These are phyloP conservation scores for Chlamydomonas applanata DNA, from an alignment of 139 green algal genomes.

Conservation along the genomic window DNA sequence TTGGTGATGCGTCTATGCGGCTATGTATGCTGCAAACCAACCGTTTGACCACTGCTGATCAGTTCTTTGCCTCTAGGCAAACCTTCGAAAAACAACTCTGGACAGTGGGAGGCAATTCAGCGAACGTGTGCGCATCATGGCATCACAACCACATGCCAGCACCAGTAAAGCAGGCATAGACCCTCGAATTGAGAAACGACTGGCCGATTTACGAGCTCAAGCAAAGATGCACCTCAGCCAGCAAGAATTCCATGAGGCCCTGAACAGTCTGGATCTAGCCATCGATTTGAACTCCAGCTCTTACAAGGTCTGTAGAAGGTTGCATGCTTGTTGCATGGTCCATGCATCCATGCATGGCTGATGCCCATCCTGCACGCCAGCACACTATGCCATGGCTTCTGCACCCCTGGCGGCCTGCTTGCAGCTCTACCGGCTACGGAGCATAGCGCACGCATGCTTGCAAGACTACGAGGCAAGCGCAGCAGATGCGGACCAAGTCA, in stretches of 20 bases:
- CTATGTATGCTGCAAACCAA: too few species aligned
- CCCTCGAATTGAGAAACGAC: conserved; percentile 19
- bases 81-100: too few species aligned
- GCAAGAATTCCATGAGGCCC: conserved; percentile 30
- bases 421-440: conserved; percentile 39
- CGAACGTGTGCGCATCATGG: too few species aligned
- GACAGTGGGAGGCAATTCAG: too few species aligned
- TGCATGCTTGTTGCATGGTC: background rate
- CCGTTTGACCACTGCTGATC: too few species aligned
- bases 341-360: too few species aligned
- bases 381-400: background rate
- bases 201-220: conserved; percentile 12
- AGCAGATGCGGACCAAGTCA: conserved; percentile 38
- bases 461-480: conserved; percentile 25
- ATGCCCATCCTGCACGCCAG: too few species aligned
- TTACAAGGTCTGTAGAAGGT: conserved; percentile 31
- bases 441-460: conserved; percentile 36
- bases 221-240: conserved; percentile 22
- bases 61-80: too few species aligned
- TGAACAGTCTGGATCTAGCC: conserved; percentile 33
- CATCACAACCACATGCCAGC: too few species aligned
- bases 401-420: background rate
- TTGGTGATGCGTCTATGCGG: too few species aligned
- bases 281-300: conserved; percentile 39
- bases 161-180: conserved; percentile 9